Percentiles rank a stretch among this genome's conserved stretches.
Evolutionary conservation across 495 filamentous ascomycete species (phyloP).

Genomic region (Astrothelium subdiscretum): DNA sequence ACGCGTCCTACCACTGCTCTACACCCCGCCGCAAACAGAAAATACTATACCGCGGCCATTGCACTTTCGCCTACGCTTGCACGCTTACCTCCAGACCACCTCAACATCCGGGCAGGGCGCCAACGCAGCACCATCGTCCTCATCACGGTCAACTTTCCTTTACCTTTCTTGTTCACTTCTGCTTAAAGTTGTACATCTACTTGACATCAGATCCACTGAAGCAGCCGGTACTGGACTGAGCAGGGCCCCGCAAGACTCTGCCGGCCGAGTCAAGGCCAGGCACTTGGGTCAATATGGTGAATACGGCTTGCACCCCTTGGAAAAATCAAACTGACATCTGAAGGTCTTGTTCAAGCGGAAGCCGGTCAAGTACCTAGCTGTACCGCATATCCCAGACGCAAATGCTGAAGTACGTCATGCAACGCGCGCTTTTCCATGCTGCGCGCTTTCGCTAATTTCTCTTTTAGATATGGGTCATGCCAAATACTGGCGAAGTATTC

Average conservation of each 20-base stretch:
- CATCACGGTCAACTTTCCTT: neutral
- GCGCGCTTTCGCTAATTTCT: slow-evolving; percentile 13
- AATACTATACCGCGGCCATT: neutral
- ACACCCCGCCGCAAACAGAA: slow-evolving; percentile 1
- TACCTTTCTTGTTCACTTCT: neutral
- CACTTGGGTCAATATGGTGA: neutral
- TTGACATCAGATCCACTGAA: neutral
- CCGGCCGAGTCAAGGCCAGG: neutral
- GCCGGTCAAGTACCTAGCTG: slow-evolving; percentile 71
- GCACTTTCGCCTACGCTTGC: neutral
- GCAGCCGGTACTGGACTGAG: neutral
- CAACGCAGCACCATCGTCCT: neutral
- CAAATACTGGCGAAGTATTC: slow-evolving; percentile 84
- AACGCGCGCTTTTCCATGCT: neutral
- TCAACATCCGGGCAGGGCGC: neutral
- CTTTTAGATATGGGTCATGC: slow-evolving; percentile 77
- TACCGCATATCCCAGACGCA: slow-evolving; percentile 65
- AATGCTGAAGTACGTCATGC: slow-evolving; percentile 55
- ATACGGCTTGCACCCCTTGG: neutral
- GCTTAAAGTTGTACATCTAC: neutral
- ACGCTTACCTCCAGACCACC: neutral
- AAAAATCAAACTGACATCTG: neutral
- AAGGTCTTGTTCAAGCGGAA: slow-evolving; percentile 95
- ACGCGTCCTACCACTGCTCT: neutral
- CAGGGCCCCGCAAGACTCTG: neutral